These are phyloP conservation scores for Aureobasidium pullulans DNA, from an alignment of 2,329 filamentous ascomycete species.

Conservation along the genomic window DNA sequence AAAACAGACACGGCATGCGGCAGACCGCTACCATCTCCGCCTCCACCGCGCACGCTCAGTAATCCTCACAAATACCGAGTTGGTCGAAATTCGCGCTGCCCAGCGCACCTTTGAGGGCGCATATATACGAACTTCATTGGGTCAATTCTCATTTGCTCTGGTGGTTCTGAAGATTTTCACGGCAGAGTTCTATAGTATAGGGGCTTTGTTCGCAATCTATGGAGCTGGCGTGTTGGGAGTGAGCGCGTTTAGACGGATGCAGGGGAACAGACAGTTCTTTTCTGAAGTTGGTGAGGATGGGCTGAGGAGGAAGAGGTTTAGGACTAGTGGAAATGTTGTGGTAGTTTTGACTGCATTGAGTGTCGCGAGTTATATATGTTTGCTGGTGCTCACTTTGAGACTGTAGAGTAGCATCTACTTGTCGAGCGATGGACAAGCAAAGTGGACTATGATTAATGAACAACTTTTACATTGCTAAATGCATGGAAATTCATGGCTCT, in stretches of 20 bases:
- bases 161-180: conserved; percentile 97
- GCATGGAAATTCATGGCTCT: too few relatives aligned
- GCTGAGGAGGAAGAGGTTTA: conserved; percentile 50
- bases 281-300: conserved; percentile 54
- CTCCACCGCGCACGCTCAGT: conserved; percentile 79
- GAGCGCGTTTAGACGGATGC: conserved; percentile 75
- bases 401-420: conserved; percentile 22
- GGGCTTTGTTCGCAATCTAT: conserved; percentile 88
- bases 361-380: conserved; percentile 52
- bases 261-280: conserved; percentile 94
- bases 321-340: conserved; percentile 60
- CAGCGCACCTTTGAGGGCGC: conserved; percentile 96
- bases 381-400: conserved; percentile 52
- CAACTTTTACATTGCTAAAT: neutral
- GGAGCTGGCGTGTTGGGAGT: conserved; percentile 77
- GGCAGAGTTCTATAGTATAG: conserved; percentile 90
- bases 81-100: conserved; percentile 89
- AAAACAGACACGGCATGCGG: conserved; percentile 49
- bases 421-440: too few relatives aligned
- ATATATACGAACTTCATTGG: conserved; percentile 88
- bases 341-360: conserved; percentile 55
- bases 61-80: conserved; percentile 71
- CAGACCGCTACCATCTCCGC: conserved; percentile 69
- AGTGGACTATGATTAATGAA: neutral
- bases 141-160: conserved; percentile 90